These are phyloP conservation scores for Trametes villosa DNA, from an alignment of 768 basidiomycete species.

Conservation along the genomic window DNA sequence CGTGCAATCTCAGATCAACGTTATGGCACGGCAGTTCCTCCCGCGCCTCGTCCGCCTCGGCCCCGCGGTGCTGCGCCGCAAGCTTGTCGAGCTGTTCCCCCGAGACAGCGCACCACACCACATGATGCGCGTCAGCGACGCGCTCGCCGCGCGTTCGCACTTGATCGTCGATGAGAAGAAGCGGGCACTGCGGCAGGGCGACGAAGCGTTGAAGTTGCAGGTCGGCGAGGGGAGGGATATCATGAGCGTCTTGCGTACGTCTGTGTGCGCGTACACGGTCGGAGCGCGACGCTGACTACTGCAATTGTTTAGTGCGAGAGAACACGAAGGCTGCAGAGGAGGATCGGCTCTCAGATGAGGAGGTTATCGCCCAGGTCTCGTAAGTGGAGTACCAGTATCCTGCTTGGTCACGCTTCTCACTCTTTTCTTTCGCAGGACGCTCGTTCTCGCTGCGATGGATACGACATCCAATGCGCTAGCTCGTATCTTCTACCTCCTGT, in stretches of 20 bases:
- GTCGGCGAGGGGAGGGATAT: slow-evolving; percentile 48
- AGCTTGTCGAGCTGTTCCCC: slow-evolving; percentile 39
- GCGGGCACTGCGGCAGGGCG: slow-evolving; percentile 38
- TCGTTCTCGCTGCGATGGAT: slow-evolving; percentile 34
- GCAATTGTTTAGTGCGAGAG: slow-evolving; percentile 35
- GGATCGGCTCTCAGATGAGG: slow-evolving; percentile 29
- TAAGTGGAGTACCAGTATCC: neutral
- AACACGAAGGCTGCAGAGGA: slow-evolving; percentile 36
- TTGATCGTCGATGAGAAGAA: slow-evolving; percentile 44
- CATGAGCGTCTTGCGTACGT: slow-evolving; percentile 49
- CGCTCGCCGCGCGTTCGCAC: slow-evolving; percentile 40
- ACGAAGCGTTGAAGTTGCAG: slow-evolving; percentile 37
- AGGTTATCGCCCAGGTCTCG: slow-evolving; percentile 43
- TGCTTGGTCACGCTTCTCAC: neutral
- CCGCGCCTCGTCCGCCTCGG: slow-evolving; percentile 20
- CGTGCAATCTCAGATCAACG: neutral
- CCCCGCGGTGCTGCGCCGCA: slow-evolving; percentile 35
- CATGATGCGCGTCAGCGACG: slow-evolving; percentile 38
- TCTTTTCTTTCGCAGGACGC: slow-evolving; percentile 19
- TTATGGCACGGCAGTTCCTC: neutral
- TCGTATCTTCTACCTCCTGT: slow-evolving; percentile 26
- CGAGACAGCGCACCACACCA: slow-evolving; percentile 36
- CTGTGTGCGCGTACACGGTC: neutral
- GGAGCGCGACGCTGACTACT: neutral
- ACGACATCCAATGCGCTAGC: slow-evolving; percentile 33